Evolutionary conservation across 805 yeast genomes (phyloP).

Genomic region (Ogataea neopini): DNA sequence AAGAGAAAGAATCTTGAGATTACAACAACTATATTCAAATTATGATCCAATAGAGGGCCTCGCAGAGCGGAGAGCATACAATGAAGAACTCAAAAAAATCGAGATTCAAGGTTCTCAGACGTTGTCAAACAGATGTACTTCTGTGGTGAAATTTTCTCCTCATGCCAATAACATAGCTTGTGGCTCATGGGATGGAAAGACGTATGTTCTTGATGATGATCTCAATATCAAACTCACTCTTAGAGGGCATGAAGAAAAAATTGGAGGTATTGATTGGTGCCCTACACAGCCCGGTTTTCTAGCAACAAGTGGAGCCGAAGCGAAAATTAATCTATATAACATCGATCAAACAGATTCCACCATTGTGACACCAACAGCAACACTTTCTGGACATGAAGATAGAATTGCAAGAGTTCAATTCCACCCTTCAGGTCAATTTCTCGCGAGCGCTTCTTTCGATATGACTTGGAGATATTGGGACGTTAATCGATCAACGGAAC

Average conservation of each 20-base stretch:
- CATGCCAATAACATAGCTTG: conserved; percentile 47
- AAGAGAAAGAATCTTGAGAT: conserved; percentile 39
- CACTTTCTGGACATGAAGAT: conserved; percentile 45
- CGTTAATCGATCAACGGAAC: conserved; percentile 44
- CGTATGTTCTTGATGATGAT: conserved; percentile 49
- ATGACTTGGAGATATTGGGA: conserved; percentile 92
- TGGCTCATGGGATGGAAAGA: conserved; percentile 84
- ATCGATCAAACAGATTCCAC: background rate
- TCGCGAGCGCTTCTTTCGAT: conserved; percentile 79
- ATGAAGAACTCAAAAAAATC: conserved; percentile 32
- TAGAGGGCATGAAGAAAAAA: conserved; percentile 62
- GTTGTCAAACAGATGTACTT: conserved; percentile 67
- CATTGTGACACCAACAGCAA: conserved; percentile 3
- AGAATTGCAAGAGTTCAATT: conserved; percentile 62
- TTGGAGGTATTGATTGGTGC: conserved; percentile 70
- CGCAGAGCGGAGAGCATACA: conserved; percentile 17
- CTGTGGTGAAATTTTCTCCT: conserved; percentile 51
- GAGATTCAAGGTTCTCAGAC: conserved; percentile 68
- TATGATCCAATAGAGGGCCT: conserved; percentile 31
- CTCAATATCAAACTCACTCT: conserved; percentile 35
- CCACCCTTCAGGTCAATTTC: conserved; percentile 60
- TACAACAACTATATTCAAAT: conserved; percentile 31
- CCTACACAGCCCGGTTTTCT: conserved; percentile 19
- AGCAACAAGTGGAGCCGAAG: conserved; percentile 51
- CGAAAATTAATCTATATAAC: conserved; percentile 30